Evolutionary conservation across 2,329 filamentous ascomycete species (phyloP).

Genomic region (Fusarium sp.): DNA sequence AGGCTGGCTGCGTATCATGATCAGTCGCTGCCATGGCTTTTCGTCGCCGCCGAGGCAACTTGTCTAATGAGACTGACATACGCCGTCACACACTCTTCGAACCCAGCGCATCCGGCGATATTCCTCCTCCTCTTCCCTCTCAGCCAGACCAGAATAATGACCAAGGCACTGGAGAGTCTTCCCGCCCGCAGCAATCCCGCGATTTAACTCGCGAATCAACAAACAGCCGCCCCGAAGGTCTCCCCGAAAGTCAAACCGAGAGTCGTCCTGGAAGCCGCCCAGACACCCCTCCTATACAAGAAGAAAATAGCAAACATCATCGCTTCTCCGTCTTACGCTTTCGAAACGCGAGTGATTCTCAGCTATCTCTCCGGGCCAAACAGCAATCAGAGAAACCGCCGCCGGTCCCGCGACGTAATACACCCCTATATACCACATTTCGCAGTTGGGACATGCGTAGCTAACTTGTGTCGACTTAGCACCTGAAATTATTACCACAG

Average conservation of each 20-base stretch:
- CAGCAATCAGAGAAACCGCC: conserved; percentile 71
- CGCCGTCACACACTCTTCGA: conserved; percentile 62
- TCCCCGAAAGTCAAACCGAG: conserved; percentile 18
- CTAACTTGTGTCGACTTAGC: conserved; percentile 56
- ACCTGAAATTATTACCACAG: conserved; percentile 88
- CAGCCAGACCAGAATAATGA: conserved; percentile 39
- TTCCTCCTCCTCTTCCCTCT: conserved; percentile 39
- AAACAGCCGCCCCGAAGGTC: conserved; percentile 16
- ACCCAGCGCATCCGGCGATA: conserved; percentile 48
- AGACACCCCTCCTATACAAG: conserved; percentile 64
- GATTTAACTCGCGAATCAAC: conserved; percentile 42
- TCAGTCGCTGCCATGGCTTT: conserved; percentile 66
- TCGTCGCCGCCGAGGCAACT: conserved; percentile 70
- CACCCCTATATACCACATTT: conserved; percentile 17
- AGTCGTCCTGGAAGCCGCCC: conserved; percentile 51
- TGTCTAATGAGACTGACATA: conserved; percentile 70
- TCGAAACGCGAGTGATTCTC: conserved; percentile 92
- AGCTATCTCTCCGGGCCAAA: conserved; percentile 81
- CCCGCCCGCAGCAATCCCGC: conserved; percentile 41
- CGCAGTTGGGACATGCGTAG: conserved; percentile 12
- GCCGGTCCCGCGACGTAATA: conserved; percentile 70
- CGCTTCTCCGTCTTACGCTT: conserved; percentile 82
- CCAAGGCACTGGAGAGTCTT: conserved; percentile 33
- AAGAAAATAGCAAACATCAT: conserved; percentile 67
- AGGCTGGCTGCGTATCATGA: conserved; percentile 54